Conservation (phyloP, 2,329 filamentous ascomycete genomes). For the Trichoderma sp. region DNA sequence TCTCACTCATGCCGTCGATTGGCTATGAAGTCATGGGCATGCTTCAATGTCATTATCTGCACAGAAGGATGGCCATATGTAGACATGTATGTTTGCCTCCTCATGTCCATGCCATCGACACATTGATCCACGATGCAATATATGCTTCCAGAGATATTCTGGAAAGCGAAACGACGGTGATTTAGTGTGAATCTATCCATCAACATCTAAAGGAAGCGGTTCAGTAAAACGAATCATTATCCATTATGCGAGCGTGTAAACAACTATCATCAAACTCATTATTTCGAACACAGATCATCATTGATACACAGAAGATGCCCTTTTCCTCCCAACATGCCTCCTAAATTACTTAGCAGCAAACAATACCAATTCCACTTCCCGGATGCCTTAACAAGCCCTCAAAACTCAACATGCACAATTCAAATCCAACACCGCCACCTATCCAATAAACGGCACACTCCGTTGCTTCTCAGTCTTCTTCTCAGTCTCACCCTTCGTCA, state of each 20-base stretch:
- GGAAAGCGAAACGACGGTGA: not conserved
- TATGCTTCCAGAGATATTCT: too few species aligned
- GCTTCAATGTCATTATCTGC: too few species aligned
- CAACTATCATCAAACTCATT: not conserved
- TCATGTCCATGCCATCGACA: too few species aligned
- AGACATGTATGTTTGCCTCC: too few species aligned
- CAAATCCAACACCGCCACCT: not conserved
- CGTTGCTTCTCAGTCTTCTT: not conserved
- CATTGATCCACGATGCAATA: too few species aligned
- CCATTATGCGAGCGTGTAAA: not conserved
- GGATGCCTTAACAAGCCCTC: not conserved
- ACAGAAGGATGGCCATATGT: too few species aligned
- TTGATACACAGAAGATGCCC: not conserved
- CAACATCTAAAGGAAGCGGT: not conserved
- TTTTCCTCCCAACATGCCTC: not conserved
- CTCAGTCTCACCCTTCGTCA: not conserved
- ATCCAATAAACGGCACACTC: not conserved
- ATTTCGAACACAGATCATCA: not conserved
- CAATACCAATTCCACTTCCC: not conserved
- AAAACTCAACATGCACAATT: fast-evolving
- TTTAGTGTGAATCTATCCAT: not conserved
- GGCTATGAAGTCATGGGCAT: not conserved
- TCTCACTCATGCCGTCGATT: not conserved
- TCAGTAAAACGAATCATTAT: not conserved
- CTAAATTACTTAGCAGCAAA: not conserved